Percentiles rank a stretch among this genome's conserved stretches.
Evolutionary conservation across 2,329 filamentous ascomycete species (phyloP).

Genomic region (Cytospora mali): DNA sequence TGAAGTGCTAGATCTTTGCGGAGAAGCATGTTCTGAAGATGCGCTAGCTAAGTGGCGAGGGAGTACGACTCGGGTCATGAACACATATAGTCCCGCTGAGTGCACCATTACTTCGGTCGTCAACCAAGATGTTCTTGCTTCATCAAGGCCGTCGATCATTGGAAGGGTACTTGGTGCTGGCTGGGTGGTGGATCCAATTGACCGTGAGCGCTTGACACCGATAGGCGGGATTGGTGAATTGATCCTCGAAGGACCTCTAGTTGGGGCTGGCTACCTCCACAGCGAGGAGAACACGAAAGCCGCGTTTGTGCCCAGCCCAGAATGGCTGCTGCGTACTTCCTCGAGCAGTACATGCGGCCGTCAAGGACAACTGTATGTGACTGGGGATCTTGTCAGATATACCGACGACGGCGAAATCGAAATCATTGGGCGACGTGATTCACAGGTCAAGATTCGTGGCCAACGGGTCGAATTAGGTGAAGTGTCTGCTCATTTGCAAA

Average conservation of each 20-base stretch:
- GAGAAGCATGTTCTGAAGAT: neutral
- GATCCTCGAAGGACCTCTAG: neutral
- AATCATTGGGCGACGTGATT: constrained; percentile 44
- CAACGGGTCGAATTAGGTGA: constrained; percentile 49
- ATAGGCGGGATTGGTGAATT: neutral
- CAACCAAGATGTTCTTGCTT: neutral
- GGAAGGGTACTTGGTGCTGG: neutral
- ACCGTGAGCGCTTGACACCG: neutral
- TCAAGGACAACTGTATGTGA: constrained; percentile 37
- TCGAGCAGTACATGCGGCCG: neutral
- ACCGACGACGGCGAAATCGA: constrained; percentile 38
- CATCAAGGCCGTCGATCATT: neutral
- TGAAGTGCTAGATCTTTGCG: neutral
- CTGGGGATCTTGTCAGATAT: constrained; percentile 45
- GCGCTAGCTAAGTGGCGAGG: constrained; percentile 44
- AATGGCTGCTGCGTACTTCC: neutral
- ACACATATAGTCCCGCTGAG: neutral
- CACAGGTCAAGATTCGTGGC: constrained; percentile 56
- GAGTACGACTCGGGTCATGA: constrained; percentile 37
- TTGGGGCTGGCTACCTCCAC: neutral
- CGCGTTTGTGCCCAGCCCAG: neutral
- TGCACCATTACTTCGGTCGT: neutral
- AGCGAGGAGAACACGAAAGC: neutral
- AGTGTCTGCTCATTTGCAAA: constrained; percentile 24
- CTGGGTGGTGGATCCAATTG: neutral